Evolutionary conservation across 2,329 filamentous ascomycete species (phyloP).

Genomic region (Leptographium procerum): DNA sequence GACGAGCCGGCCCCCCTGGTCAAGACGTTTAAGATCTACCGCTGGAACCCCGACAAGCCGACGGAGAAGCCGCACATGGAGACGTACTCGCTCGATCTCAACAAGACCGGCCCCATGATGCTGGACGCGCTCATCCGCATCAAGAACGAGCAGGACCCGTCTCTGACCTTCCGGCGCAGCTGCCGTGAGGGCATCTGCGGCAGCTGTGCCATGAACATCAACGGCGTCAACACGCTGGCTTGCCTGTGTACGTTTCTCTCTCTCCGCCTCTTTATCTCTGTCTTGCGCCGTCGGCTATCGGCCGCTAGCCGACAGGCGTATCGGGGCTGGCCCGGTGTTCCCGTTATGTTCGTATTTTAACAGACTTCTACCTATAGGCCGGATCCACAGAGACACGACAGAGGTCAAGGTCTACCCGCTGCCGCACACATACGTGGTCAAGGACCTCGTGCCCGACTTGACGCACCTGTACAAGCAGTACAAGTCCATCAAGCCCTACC

Average conservation of each 20-base stretch:
- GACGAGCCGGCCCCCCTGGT: conserved; percentile 50
- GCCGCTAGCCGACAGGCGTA: background rate
- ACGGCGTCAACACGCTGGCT: conserved; percentile 93
- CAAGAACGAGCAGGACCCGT: conserved; percentile 98
- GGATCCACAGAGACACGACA: conserved; percentile 77
- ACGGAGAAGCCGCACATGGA: conserved; percentile 93
- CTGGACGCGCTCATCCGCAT: conserved; percentile 93
- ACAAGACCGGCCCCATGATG: conserved; percentile 99
- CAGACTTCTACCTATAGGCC: conserved; percentile 52
- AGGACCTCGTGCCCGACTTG: conserved; percentile 94
- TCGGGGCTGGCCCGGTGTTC: background rate
- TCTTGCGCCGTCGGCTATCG: background rate
- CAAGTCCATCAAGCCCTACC: conserved; percentile 98
- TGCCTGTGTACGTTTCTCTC: conserved; percentile 72
- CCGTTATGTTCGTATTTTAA: background rate
- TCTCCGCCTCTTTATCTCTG: background rate
- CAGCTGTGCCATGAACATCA: conserved; percentile 99
- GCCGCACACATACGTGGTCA: conserved; percentile 97
- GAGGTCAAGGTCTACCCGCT: conserved; percentile 95
- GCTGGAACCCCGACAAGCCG: conserved; percentile 93
- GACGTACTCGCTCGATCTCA: conserved; percentile 85
- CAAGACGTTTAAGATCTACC: conserved; percentile 98
- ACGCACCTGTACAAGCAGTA: conserved; percentile 99
- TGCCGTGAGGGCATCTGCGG: conserved; percentile 98
- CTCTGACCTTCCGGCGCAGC: conserved; percentile 87